Evolutionary conservation across 208 protist genomes (phyloP), one percentile per base, ranked within the genome.

Genomic region (Wallacemonas rigidus): DNA sequence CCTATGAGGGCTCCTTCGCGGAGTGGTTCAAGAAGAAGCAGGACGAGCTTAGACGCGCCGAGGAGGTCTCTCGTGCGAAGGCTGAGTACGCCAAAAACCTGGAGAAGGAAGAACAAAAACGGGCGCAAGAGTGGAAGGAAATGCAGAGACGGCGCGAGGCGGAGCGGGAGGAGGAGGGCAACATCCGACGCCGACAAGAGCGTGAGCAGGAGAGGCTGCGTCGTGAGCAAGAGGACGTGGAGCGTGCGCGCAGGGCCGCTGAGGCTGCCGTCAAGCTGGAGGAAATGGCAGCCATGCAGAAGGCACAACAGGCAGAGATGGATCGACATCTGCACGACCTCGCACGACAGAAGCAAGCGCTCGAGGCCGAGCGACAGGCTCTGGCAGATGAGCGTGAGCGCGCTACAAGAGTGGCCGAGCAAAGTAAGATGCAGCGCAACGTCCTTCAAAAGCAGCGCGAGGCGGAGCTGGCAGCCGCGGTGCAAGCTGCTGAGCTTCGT

Each of bases 21-120:
- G 87, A 95, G 55, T 95, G 90, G 90, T 95, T 95, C 69, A 87
- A 88, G 55, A 77, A 84, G 67, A 92, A 92, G 71, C 90, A 92
- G 71, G 90, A 92, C 69, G 87, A 95, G 77, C 74, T 92, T 74
- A 82, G 85, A 36, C 79, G 77, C 43, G 81, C 85, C 40, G 87
- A 92, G 76, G 90, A 92, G 76, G 71, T 82, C 55, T 86, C 77
- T 26, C 84, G 84, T 69, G 85, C 85, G 36, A 91, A 91, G 69
- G 79, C 86, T 69, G 87, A 95, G 70, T 86, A 88, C 72, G 85
- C 90, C 47, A 83, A 78, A 55, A 81, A 86, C 50, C 58, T 95
- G 55, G 90, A 91, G 71, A 74, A 82, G 39, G 90, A 95, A 68
- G 86, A 95, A 76, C 79, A 84, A 53, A 72, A 85, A 57, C 79